Percentiles rank a stretch among this genome's conserved stretches.
These are phyloP conservation scores for Rosa hybrid DNA, from an alignment of 331 rosid genomes.

Conservation along the genomic window DNA sequence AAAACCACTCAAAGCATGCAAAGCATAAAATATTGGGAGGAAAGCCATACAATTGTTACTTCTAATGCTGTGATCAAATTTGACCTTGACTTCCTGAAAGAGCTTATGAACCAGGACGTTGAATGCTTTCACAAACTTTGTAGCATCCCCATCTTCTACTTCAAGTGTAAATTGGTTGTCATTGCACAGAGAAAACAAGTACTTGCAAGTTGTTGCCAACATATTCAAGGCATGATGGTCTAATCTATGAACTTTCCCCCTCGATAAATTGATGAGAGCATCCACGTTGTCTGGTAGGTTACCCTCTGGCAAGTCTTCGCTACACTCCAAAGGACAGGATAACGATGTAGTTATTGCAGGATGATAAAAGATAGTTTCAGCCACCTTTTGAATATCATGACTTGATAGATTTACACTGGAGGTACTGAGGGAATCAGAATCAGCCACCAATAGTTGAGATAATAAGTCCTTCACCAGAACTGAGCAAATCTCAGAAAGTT, in stretches of 20 bases:
- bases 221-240: constrained; percentile 55
- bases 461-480: constrained; percentile 46
- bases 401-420: constrained; percentile 39
- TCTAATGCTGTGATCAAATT: constrained; percentile 45
- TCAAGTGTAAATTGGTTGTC: constrained; percentile 34
- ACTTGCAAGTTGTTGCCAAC: constrained; percentile 56
- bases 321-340: constrained; percentile 50
- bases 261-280: constrained; percentile 38
- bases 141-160: constrained; percentile 34
- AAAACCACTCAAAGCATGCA: constrained; percentile 55
- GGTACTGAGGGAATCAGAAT: constrained; percentile 30
- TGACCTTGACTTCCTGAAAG: constrained; percentile 46
- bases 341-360: constrained; percentile 57
- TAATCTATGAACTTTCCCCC: constrained; percentile 43
- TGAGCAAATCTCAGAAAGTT: constrained; percentile 59
- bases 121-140: constrained; percentile 48
- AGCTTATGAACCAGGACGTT: constrained; percentile 47
- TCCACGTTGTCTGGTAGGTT: constrained; percentile 33
- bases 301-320: constrained; percentile 31
- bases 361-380: constrained; percentile 60
- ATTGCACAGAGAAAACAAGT: constrained; percentile 46
- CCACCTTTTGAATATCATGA: constrained; percentile 51
- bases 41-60: constrained; percentile 44
- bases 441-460: constrained; percentile 41
- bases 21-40: constrained; percentile 43